These are phyloP conservation scores for Diospyros kaki DNA, from an alignment of 148 eudicot species.

Conservation along the genomic window DNA sequence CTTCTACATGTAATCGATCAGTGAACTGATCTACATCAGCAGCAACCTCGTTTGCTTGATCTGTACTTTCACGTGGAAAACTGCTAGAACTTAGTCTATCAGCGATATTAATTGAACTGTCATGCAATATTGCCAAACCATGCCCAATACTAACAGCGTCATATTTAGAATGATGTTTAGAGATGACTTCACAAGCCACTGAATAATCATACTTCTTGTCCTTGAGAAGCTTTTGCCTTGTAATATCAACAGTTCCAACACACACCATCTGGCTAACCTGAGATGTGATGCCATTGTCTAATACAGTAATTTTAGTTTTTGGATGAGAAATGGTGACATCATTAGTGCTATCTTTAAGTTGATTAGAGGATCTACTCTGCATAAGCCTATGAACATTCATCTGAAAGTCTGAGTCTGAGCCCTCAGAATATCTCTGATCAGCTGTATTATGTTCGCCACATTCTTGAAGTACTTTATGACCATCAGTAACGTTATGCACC, in stretches of 20 bases:
- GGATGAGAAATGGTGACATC: slow-evolving; percentile 10
- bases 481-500: slow-evolving; percentile 16
- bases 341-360: slow-evolving; percentile 11
- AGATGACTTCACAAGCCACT: slow-evolving; percentile 8
- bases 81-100: slow-evolving; percentile 2
- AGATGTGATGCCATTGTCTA: slow-evolving; percentile 1
- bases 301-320: slow-evolving; percentile 6
- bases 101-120: slow-evolving; percentile 16
- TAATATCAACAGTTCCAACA: slow-evolving; percentile 8
- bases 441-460: slow-evolving; percentile 5
- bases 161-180: slow-evolving; percentile 13
- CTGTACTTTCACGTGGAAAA: slow-evolving; percentile 1
- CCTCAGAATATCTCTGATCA: slow-evolving; percentile 5
- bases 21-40: slow-evolving; percentile 5
- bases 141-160: background rate
- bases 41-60: slow-evolving; percentile 11
- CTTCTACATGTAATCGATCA: background rate
- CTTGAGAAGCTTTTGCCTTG: slow-evolving; percentile 13
- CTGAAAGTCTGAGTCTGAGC: slow-evolving; percentile 14
- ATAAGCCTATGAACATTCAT: slow-evolving; percentile 16
- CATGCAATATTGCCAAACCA: slow-evolving; percentile 2
- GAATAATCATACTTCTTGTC: slow-evolving; percentile 16
- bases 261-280: slow-evolving; percentile 14
- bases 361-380: slow-evolving; percentile 12
- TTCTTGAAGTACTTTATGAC: slow-evolving; percentile 13